Conservation (phyloP, 345 rosid genomes). For the Eucalyptus marginata region DNA sequence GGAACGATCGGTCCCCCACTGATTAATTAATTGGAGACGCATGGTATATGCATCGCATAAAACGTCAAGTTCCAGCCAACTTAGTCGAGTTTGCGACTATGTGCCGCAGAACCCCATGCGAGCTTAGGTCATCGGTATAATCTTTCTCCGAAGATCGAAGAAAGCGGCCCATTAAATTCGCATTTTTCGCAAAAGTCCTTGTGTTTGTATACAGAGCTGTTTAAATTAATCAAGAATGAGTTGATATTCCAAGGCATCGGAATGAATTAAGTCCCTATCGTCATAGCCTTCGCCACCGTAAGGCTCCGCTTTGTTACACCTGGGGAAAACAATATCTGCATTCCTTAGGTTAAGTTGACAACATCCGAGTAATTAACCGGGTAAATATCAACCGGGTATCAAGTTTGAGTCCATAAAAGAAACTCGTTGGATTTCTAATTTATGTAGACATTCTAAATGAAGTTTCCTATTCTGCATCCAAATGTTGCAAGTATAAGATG, state of each 20-base stretch:
- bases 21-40: background rate
- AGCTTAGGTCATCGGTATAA: background rate
- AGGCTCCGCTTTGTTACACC: background rate
- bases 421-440: background rate
- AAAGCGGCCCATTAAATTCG: background rate
- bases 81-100: background rate
- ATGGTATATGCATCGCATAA: background rate
- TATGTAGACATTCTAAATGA: background rate
- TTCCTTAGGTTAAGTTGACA: background rate
- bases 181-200: background rate
- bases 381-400: background rate
- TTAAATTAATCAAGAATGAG: background rate
- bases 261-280: background rate
- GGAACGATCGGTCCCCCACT: background rate
- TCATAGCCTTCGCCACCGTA: background rate
- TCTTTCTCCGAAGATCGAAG: background rate
- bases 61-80: background rate
- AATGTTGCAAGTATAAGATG: background rate
- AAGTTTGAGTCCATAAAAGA: background rate
- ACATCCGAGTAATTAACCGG: background rate
- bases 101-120: background rate
- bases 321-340: background rate
- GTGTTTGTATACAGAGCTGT: background rate
- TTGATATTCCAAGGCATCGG: background rate
- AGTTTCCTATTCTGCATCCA: background rate